Evolutionary conservation across 306 rosid species (phyloP), one percentile per base, ranked within the genome.

Genomic region (Prunus mira): DNA sequence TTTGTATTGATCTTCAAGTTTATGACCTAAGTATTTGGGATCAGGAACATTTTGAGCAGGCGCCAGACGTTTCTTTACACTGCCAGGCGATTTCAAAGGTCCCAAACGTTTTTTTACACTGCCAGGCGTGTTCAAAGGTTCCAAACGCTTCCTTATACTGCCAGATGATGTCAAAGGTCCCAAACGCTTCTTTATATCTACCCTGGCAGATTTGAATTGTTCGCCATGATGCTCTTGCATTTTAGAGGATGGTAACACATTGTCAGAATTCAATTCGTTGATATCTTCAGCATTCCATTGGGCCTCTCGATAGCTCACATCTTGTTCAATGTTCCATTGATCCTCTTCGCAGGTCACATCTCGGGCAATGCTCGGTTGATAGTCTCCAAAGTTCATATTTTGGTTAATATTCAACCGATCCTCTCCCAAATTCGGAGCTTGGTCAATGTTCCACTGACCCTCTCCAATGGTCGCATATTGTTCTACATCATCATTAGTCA

Each of bases 181-280:
- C 71, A 46, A 45, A 24, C 73, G 83, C 74, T 72, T 65, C 79
- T 68, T 82, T 18, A 82, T 13, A 67, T 73, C 66, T 76, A 52
- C 49, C 38, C 75, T 38, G 27, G 25, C 54, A 69, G 24, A 6
- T 38, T 66, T 66, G 41, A 34, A 25, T 7, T 28, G 68, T 32
- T 34, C 22, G 17, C 61, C 43, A 49, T 41, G 30, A 51, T 34
- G 79, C 71, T 55, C 76, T 51, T 38, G 54, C n/a, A 51, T 56
- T 61, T 32, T 22, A 27, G 72, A 49, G 64, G 79, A 47, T 9
- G 74, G 20, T 62, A 49, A 65, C 47, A 25, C 15, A 12, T 15
- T 68, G 32, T 65, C 28, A 5, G 49, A 49, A 50, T 49, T 69
- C 24, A 25, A 24, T 3, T 71, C n/a, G 27, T 71, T 32, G 50